Evolutionary conservation across 2,329 filamentous ascomycete species (phyloP).

Genomic region (Claviceps paspali): DNA sequence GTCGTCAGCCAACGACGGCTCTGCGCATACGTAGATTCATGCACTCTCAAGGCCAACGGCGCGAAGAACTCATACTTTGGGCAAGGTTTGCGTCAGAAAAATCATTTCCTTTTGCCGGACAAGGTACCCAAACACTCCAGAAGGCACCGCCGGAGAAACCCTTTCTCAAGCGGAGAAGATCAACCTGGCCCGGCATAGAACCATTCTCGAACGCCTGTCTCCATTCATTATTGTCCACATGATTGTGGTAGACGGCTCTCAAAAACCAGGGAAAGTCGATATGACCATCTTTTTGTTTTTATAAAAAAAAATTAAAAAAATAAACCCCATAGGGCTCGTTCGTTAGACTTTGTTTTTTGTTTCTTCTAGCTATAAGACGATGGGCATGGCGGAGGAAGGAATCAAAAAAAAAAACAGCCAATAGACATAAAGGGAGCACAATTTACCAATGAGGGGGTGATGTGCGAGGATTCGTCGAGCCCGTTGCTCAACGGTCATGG

Average conservation of each 20-base stretch:
- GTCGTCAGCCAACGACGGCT: not conserved
- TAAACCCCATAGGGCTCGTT: not conserved
- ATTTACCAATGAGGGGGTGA: constrained; percentile 34
- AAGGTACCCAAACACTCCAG: constrained; percentile 76
- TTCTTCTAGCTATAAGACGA: not conserved
- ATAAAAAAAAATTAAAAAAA: too few species aligned
- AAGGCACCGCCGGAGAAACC: constrained; percentile 76
- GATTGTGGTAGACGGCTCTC: constrained; percentile 52
- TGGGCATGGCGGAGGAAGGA: too few species aligned
- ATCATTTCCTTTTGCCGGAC: constrained; percentile 56
- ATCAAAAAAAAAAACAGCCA: too few species aligned
- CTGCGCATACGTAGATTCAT: not conserved
- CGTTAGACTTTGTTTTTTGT: not conserved
- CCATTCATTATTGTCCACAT: constrained; percentile 63
- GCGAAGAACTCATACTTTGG: constrained; percentile 30
- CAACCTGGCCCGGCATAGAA: constrained; percentile 52
- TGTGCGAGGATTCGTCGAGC: constrained; percentile 29
- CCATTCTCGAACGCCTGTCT: constrained; percentile 59
- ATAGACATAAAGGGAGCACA: not conserved
- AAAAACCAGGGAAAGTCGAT: constrained; percentile 73
- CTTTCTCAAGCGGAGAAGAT: constrained; percentile 56
- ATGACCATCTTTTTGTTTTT: constrained; percentile 79
- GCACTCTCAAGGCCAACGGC: constrained; percentile 9
- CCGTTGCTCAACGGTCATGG: constrained; percentile 26
- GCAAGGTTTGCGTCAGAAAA: constrained; percentile 61